Base-by-base conservation (phyloP, 2,329 filamentous ascomycete genomes). In the Penicillium psychrosexuale region DNA sequence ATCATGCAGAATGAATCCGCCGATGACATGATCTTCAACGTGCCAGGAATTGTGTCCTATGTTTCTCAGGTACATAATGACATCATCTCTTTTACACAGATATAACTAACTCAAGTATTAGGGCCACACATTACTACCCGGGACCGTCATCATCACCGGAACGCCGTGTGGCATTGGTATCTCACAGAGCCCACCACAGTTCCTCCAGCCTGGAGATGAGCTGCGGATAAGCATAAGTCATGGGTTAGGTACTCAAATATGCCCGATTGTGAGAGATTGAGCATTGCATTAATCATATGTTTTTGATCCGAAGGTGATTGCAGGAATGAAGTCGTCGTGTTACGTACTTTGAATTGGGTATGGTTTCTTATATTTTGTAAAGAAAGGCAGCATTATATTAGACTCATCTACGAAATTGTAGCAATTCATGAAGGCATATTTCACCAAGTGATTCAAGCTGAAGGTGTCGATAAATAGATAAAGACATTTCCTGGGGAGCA, bases 121-220 rank as follows among this genome's bases (percentile, higher is more conserved):
- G 56, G 56, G 56, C 24, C 56, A 59, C 31, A 59, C 53, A 17
- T 37, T 56, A 19, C 27, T 52, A 7, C 56, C 56, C 11, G 53
- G 56, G 31, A 60, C 58, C 7, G 47, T 58, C 6, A 58, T 60
- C 36, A 60, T 60, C 27, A 60, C 58, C 5, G 58, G 56, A 9
- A 58, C 58, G 5, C 58, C 55, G 24, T 60, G 55, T 36, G 55
- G 58, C 3, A 60, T 58, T 27, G 53, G 55, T 6, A 50, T 59
- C 15, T 59, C 57, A 19, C 55, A 59, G 37, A 50, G 28, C 9
- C 55, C 51, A n/a, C 55, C 55, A 9, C 38, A 19, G 4, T 59
- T 59, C 19, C 51, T 59, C 8, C 55, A 59, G 11, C 51, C 52
- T 2, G 53, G 52, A 31, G 58, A 60, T 5, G 22, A 53, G 24